Evolutionary conservation across 148 eudicot genomes (phyloP).

Genomic region (Chenopodium quinoa): DNA sequence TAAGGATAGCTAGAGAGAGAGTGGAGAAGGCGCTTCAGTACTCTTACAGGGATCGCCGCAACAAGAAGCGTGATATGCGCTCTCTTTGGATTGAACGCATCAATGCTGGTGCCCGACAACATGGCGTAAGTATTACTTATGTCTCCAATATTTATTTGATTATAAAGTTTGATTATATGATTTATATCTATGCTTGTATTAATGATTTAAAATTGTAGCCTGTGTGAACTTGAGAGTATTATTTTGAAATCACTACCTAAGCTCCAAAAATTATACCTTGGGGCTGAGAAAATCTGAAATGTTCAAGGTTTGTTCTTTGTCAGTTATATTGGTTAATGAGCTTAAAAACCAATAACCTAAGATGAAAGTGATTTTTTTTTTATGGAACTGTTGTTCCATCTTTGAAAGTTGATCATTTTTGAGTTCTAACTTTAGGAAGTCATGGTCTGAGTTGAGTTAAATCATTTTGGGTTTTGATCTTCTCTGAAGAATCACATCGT

Average conservation of each 20-base stretch:
- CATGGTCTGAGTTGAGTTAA: not conserved
- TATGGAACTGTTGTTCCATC: not conserved
- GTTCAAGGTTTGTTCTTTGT: not conserved
- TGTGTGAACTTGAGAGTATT: not conserved
- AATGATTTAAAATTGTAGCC: not conserved
- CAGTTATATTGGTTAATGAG: not conserved
- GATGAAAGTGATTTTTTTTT: not conserved
- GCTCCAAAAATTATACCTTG: not conserved
- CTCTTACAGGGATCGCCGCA: slow-evolving; percentile 88
- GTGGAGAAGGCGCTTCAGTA: slow-evolving; percentile 96
- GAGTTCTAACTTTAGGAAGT: not conserved
- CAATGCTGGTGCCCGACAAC: slow-evolving; percentile 84
- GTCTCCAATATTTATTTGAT: not conserved
- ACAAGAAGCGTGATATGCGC: slow-evolving; percentile 97
- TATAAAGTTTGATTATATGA: not conserved
- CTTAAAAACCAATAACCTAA: not conserved
- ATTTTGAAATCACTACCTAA: not conserved
- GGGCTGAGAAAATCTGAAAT: not conserved
- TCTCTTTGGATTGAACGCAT: slow-evolving; percentile 92
- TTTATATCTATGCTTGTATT: not conserved
- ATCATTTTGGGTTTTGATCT: not conserved
- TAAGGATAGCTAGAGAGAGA: slow-evolving; percentile 83
- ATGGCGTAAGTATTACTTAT: slow-evolving; percentile 45
- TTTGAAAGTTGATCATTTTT: not conserved
- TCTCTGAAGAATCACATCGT: not conserved